Evolutionary conservation across 768 basidiomycete genomes (phyloP).

Genomic region (Collybiopsis confluens): DNA sequence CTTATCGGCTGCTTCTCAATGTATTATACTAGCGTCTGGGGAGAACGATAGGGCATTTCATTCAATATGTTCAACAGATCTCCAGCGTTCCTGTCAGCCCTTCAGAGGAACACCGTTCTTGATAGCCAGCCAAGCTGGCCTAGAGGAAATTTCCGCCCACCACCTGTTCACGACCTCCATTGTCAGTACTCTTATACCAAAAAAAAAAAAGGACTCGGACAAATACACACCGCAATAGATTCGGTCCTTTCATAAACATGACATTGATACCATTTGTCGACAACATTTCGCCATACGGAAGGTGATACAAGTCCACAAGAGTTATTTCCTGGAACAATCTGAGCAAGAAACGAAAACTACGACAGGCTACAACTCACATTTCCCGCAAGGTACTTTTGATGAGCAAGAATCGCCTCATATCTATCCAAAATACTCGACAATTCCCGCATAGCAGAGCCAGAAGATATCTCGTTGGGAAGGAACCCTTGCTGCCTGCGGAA

Average conservation of each 20-base stretch:
- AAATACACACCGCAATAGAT: neutral
- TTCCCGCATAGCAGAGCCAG: conserved; percentile 11
- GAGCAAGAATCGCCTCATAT: conserved; percentile 37
- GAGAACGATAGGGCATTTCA: neutral
- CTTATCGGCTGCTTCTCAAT: too few relatives aligned
- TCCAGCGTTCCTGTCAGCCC: neutral
- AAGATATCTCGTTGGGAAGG: conserved; percentile 23
- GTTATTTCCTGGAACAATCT: conserved; percentile 32
- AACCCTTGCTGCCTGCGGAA: conserved; percentile 7
- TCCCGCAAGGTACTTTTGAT: conserved; percentile 36
- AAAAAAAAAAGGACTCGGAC: neutral
- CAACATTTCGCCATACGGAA: conserved; percentile 35
- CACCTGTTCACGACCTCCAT: neutral
- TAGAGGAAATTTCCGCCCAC: conserved; percentile 6
- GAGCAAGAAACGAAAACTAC: neutral
- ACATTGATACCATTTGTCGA: conserved; percentile 10
- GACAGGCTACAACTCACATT: conserved; percentile 17
- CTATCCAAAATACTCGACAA: conserved; percentile 29
- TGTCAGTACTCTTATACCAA: too few relatives aligned
- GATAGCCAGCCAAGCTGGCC: conserved; percentile 2
- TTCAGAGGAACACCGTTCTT: neutral
- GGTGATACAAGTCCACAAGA: conserved; percentile 45
- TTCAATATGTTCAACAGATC: neutral
- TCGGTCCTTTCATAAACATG: conserved; percentile 10
- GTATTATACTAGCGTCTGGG: neutral